Conservation (phyloP, 345 rosid genomes). For the Pelargonium nanum region DNA sequence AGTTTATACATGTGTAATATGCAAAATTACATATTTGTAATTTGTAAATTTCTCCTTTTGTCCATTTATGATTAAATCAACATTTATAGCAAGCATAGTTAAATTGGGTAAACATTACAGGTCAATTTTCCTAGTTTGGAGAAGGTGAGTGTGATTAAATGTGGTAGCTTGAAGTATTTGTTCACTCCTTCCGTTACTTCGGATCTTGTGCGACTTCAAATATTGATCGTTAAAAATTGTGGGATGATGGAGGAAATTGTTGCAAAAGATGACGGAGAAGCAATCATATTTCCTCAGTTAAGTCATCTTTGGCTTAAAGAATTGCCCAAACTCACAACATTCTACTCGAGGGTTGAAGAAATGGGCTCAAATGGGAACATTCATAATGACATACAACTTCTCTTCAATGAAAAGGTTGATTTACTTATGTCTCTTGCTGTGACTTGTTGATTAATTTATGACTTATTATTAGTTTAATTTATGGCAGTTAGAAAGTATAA, state of each 20-base stretch:
- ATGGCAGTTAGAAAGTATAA: background rate
- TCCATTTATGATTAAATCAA: too few species aligned
- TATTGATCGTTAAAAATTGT: background rate
- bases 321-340: slow-evolving; percentile 3
- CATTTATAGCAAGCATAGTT: too few species aligned
- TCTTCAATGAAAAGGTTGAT: background rate
- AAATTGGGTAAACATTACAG: background rate
- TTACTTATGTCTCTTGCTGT: background rate
- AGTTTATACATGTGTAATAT: too few species aligned
- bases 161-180: slow-evolving; percentile 1
- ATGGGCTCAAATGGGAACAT: background rate
- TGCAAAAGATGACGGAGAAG: background rate
- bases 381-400: background rate
- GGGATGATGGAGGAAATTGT: slow-evolving; percentile 8
- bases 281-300: slow-evolving; percentile 8
- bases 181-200: slow-evolving; percentile 13
- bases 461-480: too few species aligned
- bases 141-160: background rate
- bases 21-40: too few species aligned
- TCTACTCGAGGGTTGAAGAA: background rate
- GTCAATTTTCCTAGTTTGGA: background rate
- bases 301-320: background rate
- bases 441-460: too few species aligned
- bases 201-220: slow-evolving; percentile 4
- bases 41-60: too few species aligned